Percentiles rank a stretch among this genome's conserved stretches.
These are phyloP conservation scores for Plasmodium coatneyi DNA, from an alignment of 169 alveolate genomes.

Conservation along the genomic window DNA sequence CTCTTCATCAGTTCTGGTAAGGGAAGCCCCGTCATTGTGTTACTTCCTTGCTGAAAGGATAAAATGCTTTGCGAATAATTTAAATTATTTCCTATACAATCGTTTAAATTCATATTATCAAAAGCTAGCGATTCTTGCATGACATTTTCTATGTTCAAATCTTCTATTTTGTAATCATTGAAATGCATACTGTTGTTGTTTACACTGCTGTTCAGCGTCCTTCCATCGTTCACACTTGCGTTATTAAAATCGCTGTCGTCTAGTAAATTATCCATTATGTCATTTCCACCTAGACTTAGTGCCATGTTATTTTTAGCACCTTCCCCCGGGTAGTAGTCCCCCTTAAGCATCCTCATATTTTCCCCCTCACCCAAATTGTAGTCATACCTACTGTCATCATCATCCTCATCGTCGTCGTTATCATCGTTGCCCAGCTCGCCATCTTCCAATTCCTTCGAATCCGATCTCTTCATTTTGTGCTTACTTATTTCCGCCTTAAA, in stretches of 20 bases:
- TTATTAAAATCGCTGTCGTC: conserved; percentile 24
- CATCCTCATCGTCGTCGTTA: background rate
- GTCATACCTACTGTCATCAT: background rate
- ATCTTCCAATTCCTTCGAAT: conserved; percentile 42
- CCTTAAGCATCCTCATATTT: background rate
- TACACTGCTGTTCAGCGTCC: conserved; percentile 1
- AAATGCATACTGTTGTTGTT: conserved; percentile 4
- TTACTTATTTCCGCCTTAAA: conserved; percentile 65
- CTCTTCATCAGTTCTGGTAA: conserved; percentile 69
- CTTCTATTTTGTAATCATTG: conserved; percentile 45
- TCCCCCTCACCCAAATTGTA: background rate
- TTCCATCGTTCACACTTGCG: conserved; percentile 10
- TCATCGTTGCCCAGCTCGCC: conserved; percentile 5
- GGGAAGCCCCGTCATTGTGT: background rate
- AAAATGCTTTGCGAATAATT: conserved; percentile 36
- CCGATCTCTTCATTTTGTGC: conserved; percentile 29
- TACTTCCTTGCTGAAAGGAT: conserved; percentile 19
- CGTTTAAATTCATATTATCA: conserved; percentile 63
- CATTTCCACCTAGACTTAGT: conserved; percentile 14
- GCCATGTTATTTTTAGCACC: background rate
- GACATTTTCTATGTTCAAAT: conserved; percentile 66
- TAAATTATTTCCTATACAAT: conserved; percentile 34
- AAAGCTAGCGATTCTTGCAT: conserved; percentile 71
- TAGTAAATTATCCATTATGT: conserved; percentile 26
- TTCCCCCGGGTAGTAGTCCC: background rate